phyloP scores from a whole-genome alignment of 768 basidiomycete genomes.

The Galerina marginata region DNA sequence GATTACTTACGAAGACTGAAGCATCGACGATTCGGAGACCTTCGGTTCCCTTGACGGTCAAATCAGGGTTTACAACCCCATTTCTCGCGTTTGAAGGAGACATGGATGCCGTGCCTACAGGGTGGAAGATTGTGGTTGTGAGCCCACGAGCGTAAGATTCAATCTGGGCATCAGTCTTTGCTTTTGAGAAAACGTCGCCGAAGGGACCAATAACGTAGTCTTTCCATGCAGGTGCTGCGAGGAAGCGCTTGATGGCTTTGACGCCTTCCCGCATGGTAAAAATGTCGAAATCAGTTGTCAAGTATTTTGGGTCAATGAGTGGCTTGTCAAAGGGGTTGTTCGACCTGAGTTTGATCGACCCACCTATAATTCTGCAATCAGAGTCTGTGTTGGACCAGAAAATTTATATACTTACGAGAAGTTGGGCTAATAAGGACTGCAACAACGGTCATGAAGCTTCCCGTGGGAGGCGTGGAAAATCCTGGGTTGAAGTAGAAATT shows the following conservation, averaged over 20 bases:
- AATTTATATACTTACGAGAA: conserved; percentile 27
- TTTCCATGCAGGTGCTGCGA: conserved; percentile 29
- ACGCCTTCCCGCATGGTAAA: conserved; percentile 31
- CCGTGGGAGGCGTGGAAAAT: conserved; percentile 17
- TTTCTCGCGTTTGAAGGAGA: conserved; percentile 27
- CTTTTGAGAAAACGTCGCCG: conserved; percentile 27
- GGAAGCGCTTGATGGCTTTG: conserved; percentile 28
- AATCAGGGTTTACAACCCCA: conserved; percentile 41
- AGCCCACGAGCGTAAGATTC: conserved; percentile 20
- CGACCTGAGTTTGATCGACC: background rate
- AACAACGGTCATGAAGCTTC: conserved; percentile 27
- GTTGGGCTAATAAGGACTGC: conserved; percentile 27
- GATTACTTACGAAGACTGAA: conserved; percentile 35
- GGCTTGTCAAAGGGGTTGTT: conserved; percentile 36
- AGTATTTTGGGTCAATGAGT: conserved; percentile 54
- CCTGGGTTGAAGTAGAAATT: conserved; percentile 17
- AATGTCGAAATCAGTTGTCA: conserved; percentile 38
- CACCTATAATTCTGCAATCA: background rate
- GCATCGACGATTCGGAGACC: conserved; percentile 43
- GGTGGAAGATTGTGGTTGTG: conserved; percentile 33
- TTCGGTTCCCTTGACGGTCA: conserved; percentile 33
- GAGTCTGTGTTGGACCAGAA: background rate
- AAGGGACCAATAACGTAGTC: conserved; percentile 33
- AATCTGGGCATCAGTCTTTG: conserved; percentile 21
- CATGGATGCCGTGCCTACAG: conserved; percentile 39